These are phyloP conservation scores for Fusarium sp. DNA, from an alignment of 2,329 filamentous ascomycete species.

Conservation along the genomic window DNA sequence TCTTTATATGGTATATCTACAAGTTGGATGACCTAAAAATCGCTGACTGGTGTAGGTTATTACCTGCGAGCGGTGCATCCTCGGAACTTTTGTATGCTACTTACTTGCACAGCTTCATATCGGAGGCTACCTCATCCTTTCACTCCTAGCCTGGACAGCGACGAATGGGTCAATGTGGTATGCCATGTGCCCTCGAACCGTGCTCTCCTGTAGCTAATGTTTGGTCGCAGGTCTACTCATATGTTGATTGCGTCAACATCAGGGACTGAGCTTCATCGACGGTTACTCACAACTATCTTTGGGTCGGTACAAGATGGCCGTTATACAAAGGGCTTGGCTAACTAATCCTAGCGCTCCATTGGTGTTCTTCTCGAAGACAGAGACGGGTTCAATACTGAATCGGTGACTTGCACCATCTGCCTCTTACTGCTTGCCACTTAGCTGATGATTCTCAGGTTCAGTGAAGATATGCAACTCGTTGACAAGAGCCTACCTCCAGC, in stretches of 20 bases:
- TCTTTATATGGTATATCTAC: neutral
- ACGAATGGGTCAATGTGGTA: neutral
- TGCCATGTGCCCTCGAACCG: neutral
- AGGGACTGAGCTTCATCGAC: neutral
- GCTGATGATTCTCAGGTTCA: neutral
- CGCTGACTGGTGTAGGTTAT: neutral
- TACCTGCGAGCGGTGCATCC: neutral
- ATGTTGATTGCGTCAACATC: neutral
- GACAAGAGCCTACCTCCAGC: neutral
- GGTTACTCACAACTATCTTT: neutral
- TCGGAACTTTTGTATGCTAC: neutral
- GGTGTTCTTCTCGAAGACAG: neutral
- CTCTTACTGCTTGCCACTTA: rapidly evolving
- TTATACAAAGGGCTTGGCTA: rapidly evolving
- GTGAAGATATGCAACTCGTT: neutral
- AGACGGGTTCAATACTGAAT: neutral
- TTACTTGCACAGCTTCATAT: neutral
- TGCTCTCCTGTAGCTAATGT: rapidly evolving
- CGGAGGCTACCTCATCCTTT: neutral
- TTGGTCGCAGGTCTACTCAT: neutral
- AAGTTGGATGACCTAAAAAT: rapidly evolving
- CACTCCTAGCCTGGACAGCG: neutral
- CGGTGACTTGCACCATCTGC: rapidly evolving
- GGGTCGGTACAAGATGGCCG: neutral
- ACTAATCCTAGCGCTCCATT: neutral